Conservation (phyloP, 2,329 filamentous ascomycete genomes). For the Trichoderma gracile region DNA sequence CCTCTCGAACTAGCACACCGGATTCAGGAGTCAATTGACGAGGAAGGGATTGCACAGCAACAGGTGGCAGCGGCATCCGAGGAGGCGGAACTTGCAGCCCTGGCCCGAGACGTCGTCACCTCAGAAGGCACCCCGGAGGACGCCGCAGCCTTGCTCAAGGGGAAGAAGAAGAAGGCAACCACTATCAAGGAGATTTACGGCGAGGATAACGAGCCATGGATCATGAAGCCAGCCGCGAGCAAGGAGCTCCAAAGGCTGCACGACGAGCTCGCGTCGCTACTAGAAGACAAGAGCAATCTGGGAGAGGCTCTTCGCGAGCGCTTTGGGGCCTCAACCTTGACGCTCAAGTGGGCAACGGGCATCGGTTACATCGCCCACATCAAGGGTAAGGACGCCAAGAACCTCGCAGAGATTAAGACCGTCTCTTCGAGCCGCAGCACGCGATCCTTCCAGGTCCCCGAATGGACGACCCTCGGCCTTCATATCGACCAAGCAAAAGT, state of each 20-base stretch:
- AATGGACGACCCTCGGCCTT: slow-evolving; percentile 81
- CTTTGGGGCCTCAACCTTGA: slow-evolving; percentile 65
- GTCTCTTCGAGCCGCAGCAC: slow-evolving; percentile 83
- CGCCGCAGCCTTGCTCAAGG: slow-evolving; percentile 56
- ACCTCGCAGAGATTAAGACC: slow-evolving; percentile 38
- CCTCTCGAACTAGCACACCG: slow-evolving; percentile 67
- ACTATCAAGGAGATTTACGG: slow-evolving; percentile 60
- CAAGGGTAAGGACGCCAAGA: slow-evolving; percentile 71
- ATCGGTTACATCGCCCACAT: slow-evolving; percentile 90
- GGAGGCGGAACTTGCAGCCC: slow-evolving; percentile 66
- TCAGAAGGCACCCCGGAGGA: slow-evolving; percentile 64
- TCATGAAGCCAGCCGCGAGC: slow-evolving; percentile 71
- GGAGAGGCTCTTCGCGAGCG: slow-evolving; percentile 61
- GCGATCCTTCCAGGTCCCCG: slow-evolving; percentile 76
- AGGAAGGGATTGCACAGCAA: slow-evolving; percentile 81
- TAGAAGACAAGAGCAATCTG: slow-evolving; percentile 61
- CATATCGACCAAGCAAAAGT: slow-evolving; percentile 75
- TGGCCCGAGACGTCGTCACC: slow-evolving; percentile 71
- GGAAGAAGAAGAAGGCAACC: slow-evolving; percentile 46
- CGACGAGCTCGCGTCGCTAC: slow-evolving; percentile 60
- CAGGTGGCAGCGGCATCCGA: slow-evolving; percentile 76
- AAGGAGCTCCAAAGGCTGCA: slow-evolving; percentile 67
- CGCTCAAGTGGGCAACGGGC: slow-evolving; percentile 81
- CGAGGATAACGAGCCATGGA: slow-evolving; percentile 61
- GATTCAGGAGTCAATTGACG: slow-evolving; percentile 82